Conservation (phyloP, 306 rosid genomes). For the Cajanus cajan region DNA sequence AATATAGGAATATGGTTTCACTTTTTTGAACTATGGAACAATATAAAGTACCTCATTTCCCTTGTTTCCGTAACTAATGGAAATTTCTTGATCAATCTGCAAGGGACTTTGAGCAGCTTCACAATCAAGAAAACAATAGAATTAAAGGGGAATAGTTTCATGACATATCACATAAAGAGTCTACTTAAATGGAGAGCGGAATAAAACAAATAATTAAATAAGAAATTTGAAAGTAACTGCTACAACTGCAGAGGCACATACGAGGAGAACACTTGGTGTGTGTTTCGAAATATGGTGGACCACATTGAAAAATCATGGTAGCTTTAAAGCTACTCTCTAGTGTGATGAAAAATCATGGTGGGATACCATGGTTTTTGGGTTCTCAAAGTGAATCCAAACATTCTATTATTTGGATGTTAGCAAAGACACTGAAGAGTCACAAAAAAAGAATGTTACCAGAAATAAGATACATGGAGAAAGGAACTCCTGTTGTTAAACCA, state of each 20-base stretch:
- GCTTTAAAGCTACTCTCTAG: no score
- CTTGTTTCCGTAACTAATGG: slow-evolving; percentile 89
- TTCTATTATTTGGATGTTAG: neutral
- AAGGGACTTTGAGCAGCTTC: slow-evolving; percentile 65
- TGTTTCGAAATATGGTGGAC: no score
- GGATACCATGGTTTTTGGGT: no score
- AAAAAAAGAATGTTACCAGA: slow-evolving; percentile 59
- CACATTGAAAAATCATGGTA: no score
- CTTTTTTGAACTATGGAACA: neutral
- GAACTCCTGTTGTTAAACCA: slow-evolving; percentile 64
- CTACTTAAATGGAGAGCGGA: slow-evolving; percentile 4
- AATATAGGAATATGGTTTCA: neutral
- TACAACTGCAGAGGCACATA: neutral
- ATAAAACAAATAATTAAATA: neutral
- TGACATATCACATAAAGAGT: slow-evolving; percentile 21
- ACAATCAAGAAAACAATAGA: slow-evolving; percentile 34
- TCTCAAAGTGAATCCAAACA: no score
- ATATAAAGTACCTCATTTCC: slow-evolving; percentile 78
- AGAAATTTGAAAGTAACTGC: slow-evolving; percentile 4
- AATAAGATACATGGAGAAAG: slow-evolving; percentile 87
- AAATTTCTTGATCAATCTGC: slow-evolving; percentile 58
- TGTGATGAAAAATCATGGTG: no score
- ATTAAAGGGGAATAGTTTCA: slow-evolving; percentile 20
- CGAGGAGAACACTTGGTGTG: neutral
- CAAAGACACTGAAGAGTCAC: slow-evolving; percentile 22